Conservation (phyloP, 495 filamentous ascomycete genomes). For the Aspergillus affinis region DNA sequence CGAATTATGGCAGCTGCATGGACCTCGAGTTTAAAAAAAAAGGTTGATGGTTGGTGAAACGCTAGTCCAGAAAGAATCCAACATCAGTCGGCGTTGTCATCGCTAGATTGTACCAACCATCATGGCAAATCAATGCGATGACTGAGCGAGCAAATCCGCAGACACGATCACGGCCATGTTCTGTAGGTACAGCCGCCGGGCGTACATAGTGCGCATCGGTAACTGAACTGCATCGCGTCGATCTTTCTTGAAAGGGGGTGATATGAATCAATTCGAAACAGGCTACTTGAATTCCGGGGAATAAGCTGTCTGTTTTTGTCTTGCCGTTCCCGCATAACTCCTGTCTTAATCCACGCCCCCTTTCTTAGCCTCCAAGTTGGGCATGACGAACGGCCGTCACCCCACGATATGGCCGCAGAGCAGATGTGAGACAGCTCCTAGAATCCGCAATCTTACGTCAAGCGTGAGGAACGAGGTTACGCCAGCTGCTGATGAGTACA, state of each 20-base stretch:
- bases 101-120: background rate
- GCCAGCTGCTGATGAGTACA: slow-evolving; percentile 20
- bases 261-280: slow-evolving; percentile 9
- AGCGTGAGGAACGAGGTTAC: slow-evolving; percentile 13
- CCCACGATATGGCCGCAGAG: background rate
- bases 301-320: slow-evolving; percentile 1
- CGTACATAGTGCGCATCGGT: slow-evolving; percentile 8
- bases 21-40: slow-evolving; percentile 4
- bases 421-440: slow-evolving; percentile 12
- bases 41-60: background rate
- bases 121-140: background rate
- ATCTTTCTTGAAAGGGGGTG: slow-evolving; percentile 11
- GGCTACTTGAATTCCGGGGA: slow-evolving; percentile 2
- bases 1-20: slow-evolving; percentile 17
- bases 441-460: slow-evolving; percentile 10
- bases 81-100: background rate
- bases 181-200: slow-evolving; percentile 2
- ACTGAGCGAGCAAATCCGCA: background rate
- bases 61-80: background rate
- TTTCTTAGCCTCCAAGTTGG: slow-evolving; percentile 1
- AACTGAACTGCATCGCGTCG: slow-evolving; percentile 7
- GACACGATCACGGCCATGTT: background rate
- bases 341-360: slow-evolving; percentile 3
- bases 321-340: background rate
- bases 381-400: slow-evolving; percentile 1